Base-by-base conservation (phyloP, 306 rosid genomes). In the Pyrus communis region DNA sequence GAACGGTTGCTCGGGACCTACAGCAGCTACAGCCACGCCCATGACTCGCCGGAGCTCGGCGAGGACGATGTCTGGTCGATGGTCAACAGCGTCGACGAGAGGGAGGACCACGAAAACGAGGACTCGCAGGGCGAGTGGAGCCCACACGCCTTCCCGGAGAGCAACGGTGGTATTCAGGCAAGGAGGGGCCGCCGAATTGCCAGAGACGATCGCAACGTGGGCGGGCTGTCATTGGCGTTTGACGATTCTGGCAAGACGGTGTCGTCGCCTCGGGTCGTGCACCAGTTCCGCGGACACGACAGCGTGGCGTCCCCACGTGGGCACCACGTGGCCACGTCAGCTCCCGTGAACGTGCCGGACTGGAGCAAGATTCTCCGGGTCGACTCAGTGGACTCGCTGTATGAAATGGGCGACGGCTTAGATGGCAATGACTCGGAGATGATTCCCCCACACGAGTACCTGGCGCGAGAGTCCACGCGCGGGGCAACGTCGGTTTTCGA, bases 331-430 rank as follows among this genome's bases (percentile, higher is more conserved):
- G 97, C 98, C 13, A 21, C 88, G 33, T 95, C 99, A 22, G 86
- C 91, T 40, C 99, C 99, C 1, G 80, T 95, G 85, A 95, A 92
- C 86, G 97, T 92, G 74, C 97, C 99, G 67, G 99, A 95, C 79
- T 95, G 99, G 99, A 91, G 99, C 85, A 92, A 92, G 96, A 95
- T 95, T 69, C 97, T 90, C 80, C 97, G 91, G 42, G 92, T 87
- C 0, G 96, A 86, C 71, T 92, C 93, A 75, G 92, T 83, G 1
- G 97, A 90, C 52, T 95, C 98, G 71, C 75, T 92, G 10, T 89
- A 82, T 71, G 90, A 77, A 74, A 69, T 75, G 35, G 84, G 85
- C 58, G 86, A 83, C 43, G 83, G 63, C 1, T 40, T 78, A 11
- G 88, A 84, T 14, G 93, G 87, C 3, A 77, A 76, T 43, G 93